These are phyloP conservation scores for Boehmeria nivea DNA, from an alignment of 306 rosid genomes.

Conservation along the genomic window DNA sequence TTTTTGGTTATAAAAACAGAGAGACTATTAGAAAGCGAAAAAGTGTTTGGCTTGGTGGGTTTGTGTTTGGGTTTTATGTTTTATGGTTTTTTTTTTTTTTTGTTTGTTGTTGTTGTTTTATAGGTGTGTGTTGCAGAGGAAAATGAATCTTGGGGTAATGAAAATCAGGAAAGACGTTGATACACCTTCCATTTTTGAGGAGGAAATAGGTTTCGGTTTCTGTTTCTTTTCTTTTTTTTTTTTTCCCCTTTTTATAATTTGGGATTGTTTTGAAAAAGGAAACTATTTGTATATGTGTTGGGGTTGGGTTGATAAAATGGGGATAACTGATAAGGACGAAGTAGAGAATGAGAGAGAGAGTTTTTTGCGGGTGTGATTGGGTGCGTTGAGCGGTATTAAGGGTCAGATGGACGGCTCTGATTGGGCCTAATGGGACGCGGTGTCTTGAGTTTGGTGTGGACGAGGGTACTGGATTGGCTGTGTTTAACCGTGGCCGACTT, in stretches of 20 bases:
- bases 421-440: neutral
- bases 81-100: too few species aligned
- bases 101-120: constrained; percentile 5
- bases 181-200: constrained; percentile 39
- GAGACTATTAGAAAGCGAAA: neutral
- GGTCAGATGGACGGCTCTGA: constrained; percentile 26
- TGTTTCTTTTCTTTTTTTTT: too few species aligned
- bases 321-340: constrained; percentile 68
- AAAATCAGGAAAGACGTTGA: constrained; percentile 23
- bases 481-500: too few species aligned
- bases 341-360: constrained; percentile 3
- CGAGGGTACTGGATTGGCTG: neutral
- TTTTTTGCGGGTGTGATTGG: neutral
- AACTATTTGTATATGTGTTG: too few species aligned
- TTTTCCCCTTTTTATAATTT: too few species aligned
- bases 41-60: neutral
- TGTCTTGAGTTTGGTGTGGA: constrained; percentile 1
- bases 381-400: neutral
- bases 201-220: neutral
- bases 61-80: neutral
- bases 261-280: neutral
- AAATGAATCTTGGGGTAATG: constrained; percentile 26
- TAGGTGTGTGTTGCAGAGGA: constrained; percentile 29
- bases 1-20: neutral
- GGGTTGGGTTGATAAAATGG: constrained; percentile 20